Conservation (phyloP, 164 flowering plant genomes). For the Aristolochia fimbriata region DNA sequence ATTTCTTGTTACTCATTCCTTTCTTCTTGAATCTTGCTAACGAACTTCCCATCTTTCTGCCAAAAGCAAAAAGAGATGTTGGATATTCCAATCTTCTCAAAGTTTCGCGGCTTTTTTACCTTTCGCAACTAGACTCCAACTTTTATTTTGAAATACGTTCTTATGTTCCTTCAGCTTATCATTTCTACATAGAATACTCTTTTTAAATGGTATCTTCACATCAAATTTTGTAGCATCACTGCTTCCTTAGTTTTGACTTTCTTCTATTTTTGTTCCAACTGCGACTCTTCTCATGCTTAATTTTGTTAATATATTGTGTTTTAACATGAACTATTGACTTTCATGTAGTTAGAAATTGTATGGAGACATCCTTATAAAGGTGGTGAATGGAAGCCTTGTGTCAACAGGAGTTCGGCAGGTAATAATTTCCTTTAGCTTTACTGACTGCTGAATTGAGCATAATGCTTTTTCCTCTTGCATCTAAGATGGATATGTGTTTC, state of each 20-base stretch:
- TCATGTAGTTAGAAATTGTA: conserved; percentile 58
- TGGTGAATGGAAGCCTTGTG: conserved; percentile 76
- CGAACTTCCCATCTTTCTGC: too few species aligned
- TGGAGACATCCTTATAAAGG: conserved; percentile 75
- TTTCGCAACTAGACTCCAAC: too few species aligned
- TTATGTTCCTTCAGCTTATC: neutral
- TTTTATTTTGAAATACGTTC: neutral
- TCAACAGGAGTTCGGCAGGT: conserved; percentile 64
- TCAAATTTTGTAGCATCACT: neutral
- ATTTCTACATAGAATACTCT: too few species aligned
- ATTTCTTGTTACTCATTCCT: neutral
- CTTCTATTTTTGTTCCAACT: neutral
- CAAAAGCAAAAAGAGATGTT: too few species aligned
- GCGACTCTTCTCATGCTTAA: neutral
- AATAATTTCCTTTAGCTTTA: conserved; percentile 4
- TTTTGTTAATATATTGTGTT: neutral
- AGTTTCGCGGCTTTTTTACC: too few species aligned
- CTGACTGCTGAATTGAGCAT: neutral
- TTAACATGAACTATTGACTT: conserved; percentile 14
- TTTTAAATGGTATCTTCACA: neutral
- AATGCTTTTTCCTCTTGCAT: neutral
- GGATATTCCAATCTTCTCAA: too few species aligned
- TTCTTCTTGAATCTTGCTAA: too few species aligned
- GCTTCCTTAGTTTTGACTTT: neutral
- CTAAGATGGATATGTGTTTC: too few species aligned